These are phyloP conservation scores for Fusarium setosum DNA, from an alignment of 2,329 filamentous ascomycete genomes.

Conservation along the genomic window DNA sequence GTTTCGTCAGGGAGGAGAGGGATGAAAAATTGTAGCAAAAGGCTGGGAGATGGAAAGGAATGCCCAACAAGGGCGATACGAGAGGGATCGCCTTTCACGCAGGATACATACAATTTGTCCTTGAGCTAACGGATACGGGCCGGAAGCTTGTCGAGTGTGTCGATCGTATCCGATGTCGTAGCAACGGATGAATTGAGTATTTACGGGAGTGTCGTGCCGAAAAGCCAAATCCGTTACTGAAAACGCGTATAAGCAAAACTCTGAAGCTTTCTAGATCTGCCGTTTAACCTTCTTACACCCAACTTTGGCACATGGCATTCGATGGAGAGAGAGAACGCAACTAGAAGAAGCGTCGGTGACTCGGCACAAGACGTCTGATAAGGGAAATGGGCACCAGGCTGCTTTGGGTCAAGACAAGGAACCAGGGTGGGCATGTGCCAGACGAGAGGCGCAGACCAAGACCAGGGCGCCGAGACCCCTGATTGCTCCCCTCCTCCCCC, in stretches of 20 bases:
- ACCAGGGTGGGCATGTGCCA: constrained; percentile 15
- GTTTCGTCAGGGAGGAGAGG: constrained; percentile 2
- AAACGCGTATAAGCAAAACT: neutral
- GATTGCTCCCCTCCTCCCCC: constrained; percentile 3
- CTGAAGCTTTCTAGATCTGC: neutral
- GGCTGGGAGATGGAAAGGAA: constrained; percentile 6
- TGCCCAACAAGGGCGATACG: constrained; percentile 22
- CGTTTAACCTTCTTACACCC: neutral
- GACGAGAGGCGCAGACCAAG: constrained; percentile 34
- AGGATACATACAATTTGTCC: neutral
- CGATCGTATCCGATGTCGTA: too few species aligned
- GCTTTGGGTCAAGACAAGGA: constrained; percentile 10
- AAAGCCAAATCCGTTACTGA: too few species aligned
- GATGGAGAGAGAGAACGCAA: neutral
- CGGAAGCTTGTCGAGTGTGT: neutral
- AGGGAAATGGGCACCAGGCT: constrained; percentile 19
- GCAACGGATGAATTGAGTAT: too few species aligned
- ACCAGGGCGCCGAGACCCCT: constrained; percentile 5
- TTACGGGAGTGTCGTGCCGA: too few species aligned
- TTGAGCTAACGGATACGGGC: neutral
- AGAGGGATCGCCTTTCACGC: neutral
- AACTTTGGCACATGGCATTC: neutral
- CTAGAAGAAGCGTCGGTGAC: too few species aligned
- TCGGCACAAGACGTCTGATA: constrained; percentile 9
- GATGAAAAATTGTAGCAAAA: constrained; percentile 1